Conservation (phyloP, 2,329 filamentous ascomycete genomes). For the Mycocentrospora acerina region DNA sequence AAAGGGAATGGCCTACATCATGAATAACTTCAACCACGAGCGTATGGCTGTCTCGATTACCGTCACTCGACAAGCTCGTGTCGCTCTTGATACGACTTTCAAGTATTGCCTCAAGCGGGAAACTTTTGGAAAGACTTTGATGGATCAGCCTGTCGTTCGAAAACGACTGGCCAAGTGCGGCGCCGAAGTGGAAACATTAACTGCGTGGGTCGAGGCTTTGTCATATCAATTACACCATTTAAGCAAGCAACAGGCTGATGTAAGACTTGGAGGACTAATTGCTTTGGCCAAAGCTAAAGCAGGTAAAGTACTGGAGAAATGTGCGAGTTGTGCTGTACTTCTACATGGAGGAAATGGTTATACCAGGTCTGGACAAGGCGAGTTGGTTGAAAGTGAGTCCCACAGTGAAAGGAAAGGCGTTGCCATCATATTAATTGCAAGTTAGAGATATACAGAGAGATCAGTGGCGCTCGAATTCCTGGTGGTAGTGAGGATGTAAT, state of each 20-base stretch:
- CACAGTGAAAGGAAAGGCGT: neutral
- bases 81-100: conserved; percentile 61
- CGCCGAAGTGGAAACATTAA: conserved; percentile 67
- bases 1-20: conserved; percentile 71
- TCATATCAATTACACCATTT: conserved; percentile 67
- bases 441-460: conserved; percentile 63
- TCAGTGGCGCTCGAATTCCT: conserved; percentile 61
- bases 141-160: conserved; percentile 74
- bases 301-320: conserved; percentile 71
- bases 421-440: conserved; percentile 9
- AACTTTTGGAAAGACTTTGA: conserved; percentile 67
- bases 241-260: conserved; percentile 59
- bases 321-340: conserved; percentile 67
- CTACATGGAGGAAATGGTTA: conserved; percentile 75
- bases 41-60: conserved; percentile 67
- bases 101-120: conserved; percentile 67
- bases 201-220: conserved; percentile 72
- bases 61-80: conserved; percentile 62
- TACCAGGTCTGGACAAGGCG: conserved; percentile 68
- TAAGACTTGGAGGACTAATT: conserved; percentile 69
- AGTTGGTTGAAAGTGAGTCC: conserved; percentile 66
- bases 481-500: conserved; percentile 74
- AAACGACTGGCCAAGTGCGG: conserved; percentile 72
- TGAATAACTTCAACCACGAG: conserved; percentile 82
- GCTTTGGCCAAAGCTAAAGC: conserved; percentile 72